A percentile compares a stretch with the other conserved stretches of the same genome.
Conservation (phyloP, 179 eudicot genomes). For the Sideroxylon spinosum region DNA sequence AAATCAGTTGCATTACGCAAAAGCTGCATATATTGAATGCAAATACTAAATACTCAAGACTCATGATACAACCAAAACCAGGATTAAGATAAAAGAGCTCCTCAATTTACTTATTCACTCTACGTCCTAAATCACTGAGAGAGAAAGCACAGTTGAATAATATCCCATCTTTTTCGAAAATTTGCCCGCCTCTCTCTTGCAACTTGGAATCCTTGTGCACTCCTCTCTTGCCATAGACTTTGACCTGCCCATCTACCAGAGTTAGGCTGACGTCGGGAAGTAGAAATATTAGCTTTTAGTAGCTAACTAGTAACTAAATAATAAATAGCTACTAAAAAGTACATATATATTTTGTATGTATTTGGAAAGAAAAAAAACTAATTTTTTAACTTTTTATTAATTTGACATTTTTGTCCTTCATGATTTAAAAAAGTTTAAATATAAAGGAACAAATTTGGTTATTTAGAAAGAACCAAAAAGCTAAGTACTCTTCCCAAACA, state of each 20-base stretch:
- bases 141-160: slow-evolving; percentile 69
- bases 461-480: no score
- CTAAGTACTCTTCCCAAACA: no score
- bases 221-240: slow-evolving; percentile 78
- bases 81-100: not conserved
- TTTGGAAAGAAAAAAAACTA: no score
- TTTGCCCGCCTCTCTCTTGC: slow-evolving; percentile 63
- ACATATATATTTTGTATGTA: no score
- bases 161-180: slow-evolving; percentile 71
- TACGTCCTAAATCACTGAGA: slow-evolving; percentile 47
- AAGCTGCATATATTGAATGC: slow-evolving; percentile 30
- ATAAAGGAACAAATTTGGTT: not conserved
- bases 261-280: no score
- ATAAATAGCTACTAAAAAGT: no score
- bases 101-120: slow-evolving; percentile 49
- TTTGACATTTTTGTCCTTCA: no score
- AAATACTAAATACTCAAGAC: not conserved
- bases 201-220: slow-evolving; percentile 76
- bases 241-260: slow-evolving; percentile 39
- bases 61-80: not conserved
- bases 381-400: no score
- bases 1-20: slow-evolving; percentile 58
- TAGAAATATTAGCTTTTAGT: no score
- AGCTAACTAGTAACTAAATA: no score
- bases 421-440: not conserved